Percentiles rank a stretch among this genome's conserved stretches.
These are phyloP conservation scores for Kluyveromyces starmeri DNA, from an alignment of 805 yeast species.

Conservation along the genomic window DNA sequence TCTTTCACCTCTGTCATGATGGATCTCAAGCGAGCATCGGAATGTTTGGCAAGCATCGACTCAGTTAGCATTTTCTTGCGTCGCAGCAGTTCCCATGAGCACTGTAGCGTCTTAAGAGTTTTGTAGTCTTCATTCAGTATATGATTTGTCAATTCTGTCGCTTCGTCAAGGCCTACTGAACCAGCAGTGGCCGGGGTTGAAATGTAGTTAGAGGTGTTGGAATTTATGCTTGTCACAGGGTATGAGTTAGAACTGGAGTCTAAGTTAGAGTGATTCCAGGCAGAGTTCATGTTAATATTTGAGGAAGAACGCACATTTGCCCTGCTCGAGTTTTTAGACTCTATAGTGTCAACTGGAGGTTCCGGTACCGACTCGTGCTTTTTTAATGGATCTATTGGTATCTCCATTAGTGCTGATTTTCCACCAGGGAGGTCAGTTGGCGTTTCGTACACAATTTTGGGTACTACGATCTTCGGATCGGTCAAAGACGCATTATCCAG, in stretches of 20 bases:
- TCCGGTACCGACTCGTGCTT: background rate
- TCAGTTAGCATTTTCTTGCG: constrained; percentile 22
- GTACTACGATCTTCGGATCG: constrained; percentile 1
- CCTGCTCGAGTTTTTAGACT: background rate
- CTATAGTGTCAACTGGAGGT: background rate
- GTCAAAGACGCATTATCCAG: background rate
- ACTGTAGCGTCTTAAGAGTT: constrained; percentile 13
- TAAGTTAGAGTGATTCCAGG: background rate
- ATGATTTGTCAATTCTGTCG: background rate
- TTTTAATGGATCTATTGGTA: constrained; percentile 2
- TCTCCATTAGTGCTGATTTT: constrained; percentile 2
- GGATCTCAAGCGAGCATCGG: background rate
- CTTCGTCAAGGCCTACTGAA: background rate
- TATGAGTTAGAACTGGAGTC: background rate
- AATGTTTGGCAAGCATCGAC: constrained; percentile 6
- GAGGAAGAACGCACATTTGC: background rate
- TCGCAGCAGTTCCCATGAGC: constrained; percentile 20
- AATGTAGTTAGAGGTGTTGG: background rate
- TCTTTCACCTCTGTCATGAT: constrained; percentile 8
- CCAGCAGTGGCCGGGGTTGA: background rate
- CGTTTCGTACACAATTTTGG: constrained; percentile 3
- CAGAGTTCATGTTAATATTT: background rate
- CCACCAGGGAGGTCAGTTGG: constrained; percentile 1
- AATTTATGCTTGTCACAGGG: background rate
- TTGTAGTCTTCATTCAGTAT: constrained; percentile 1